These are phyloP conservation scores for Udeniomyces megalosporus DNA, from an alignment of 768 basidiomycete species.

Conservation along the genomic window DNA sequence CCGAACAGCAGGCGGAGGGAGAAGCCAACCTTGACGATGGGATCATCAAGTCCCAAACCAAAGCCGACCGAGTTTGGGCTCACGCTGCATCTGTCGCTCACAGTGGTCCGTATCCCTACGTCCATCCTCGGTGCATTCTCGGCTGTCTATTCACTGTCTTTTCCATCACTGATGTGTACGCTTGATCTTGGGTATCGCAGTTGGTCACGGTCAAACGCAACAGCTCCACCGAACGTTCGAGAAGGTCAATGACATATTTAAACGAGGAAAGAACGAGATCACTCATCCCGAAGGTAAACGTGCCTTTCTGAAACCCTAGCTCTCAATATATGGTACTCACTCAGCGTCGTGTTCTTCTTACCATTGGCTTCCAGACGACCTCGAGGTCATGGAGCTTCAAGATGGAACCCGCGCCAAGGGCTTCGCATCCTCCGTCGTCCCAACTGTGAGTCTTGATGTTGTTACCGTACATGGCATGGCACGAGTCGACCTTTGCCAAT, in stretches of 20 bases:
- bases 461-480: neutral
- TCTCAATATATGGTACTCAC: no score
- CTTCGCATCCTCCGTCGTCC: slow-evolving; percentile 9
- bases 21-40: slow-evolving; percentile 20
- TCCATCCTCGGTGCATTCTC: neutral
- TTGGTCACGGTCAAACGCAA: slow-evolving; percentile 10
- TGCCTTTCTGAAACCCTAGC: no score
- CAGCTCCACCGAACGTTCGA: neutral
- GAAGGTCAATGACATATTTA: slow-evolving; percentile 7
- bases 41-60: slow-evolving; percentile 25
- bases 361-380: neutral
- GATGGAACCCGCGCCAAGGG: slow-evolving; percentile 7
- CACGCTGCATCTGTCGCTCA: slow-evolving; percentile 23
- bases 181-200: no score
- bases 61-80: slow-evolving; percentile 22
- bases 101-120: slow-evolving; percentile 18
- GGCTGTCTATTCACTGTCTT: no score
- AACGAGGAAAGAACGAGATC: no score
- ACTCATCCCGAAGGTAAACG: no score
- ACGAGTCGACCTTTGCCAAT: neutral
- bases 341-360: no score
- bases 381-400: slow-evolving; percentile 6
- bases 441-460: neutral
- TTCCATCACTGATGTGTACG: no score
- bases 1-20: slow-evolving; percentile 38